Conservation (phyloP, 768 basidiomycete species). For the Trametes coccinea region DNA sequence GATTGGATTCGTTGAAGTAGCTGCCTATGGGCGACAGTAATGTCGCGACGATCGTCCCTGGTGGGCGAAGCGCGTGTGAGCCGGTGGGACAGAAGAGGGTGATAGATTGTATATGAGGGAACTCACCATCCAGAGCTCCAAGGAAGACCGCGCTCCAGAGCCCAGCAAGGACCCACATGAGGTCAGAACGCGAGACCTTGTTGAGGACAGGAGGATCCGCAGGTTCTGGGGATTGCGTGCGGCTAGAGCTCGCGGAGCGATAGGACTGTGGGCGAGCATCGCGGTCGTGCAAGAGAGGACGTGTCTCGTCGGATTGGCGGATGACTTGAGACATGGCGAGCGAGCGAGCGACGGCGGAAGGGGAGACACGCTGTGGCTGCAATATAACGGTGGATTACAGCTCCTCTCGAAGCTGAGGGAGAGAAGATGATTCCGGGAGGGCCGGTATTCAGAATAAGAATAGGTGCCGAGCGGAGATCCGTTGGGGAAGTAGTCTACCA, state of each 20-base stretch:
- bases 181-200: slow-evolving; percentile 53
- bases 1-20: slow-evolving; percentile 76
- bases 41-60: slow-evolving; percentile 86
- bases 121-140: slow-evolving; percentile 80
- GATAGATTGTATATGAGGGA: too few relatives aligned
- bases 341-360: neutral
- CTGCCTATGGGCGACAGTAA: slow-evolving; percentile 84
- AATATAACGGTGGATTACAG: slow-evolving; percentile 19
- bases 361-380: neutral
- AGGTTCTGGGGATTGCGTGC: slow-evolving; percentile 9
- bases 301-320: slow-evolving; percentile 49
- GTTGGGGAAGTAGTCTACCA: slow-evolving; percentile 9
- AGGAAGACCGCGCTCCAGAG: slow-evolving; percentile 84
- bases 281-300: slow-evolving; percentile 49
- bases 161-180: slow-evolving; percentile 71
- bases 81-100: too few relatives aligned
- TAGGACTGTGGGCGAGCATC: slow-evolving; percentile 37
- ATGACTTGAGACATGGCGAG: slow-evolving; percentile 42
- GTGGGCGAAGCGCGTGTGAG: neutral
- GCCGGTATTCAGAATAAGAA: slow-evolving; percentile 12
- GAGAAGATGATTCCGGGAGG: slow-evolving; percentile 15
- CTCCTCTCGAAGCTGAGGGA: slow-evolving; percentile 19
- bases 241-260: slow-evolving; percentile 8
- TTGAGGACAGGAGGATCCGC: slow-evolving; percentile 29
- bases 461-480: slow-evolving; percentile 1